Percentiles rank a stretch among this genome's conserved stretches.
Conservation (phyloP, 2,329 filamentous ascomycete species). For the Akanthomyces uredinophilus region DNA sequence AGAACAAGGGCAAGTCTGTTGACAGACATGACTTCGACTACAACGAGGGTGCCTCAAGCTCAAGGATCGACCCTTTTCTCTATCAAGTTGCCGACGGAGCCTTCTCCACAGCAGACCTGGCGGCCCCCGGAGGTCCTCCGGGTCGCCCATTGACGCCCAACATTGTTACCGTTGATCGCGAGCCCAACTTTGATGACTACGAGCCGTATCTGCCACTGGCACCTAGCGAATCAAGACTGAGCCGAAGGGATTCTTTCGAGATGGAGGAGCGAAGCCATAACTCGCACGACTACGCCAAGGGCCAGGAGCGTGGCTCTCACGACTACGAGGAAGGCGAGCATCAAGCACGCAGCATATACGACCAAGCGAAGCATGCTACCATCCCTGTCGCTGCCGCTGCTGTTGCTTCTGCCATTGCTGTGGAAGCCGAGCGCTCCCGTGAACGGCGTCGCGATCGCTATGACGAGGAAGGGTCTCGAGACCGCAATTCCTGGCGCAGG, state of each 20-base stretch:
- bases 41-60: constrained; percentile 23
- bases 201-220: constrained; percentile 25
- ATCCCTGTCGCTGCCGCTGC: constrained; percentile 43
- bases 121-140: constrained; percentile 36
- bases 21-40: constrained; percentile 7
- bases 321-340: constrained; percentile 36
- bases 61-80: constrained; percentile 52
- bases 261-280: constrained; percentile 27
- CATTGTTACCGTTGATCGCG: constrained; percentile 49
- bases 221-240: constrained; percentile 34
- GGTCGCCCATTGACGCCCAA: constrained; percentile 43
- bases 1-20: constrained; percentile 24
- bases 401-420: constrained; percentile 42
- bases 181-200: constrained; percentile 43
- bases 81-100: constrained; percentile 50
- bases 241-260: constrained; percentile 47
- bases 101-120: constrained; percentile 41
- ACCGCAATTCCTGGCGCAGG: constrained; percentile 25
- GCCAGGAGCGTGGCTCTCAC: constrained; percentile 20
- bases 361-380: constrained; percentile 44
- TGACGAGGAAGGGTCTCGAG: constrained; percentile 30
- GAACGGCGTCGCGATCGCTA: constrained; percentile 29
- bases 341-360: constrained; percentile 39
- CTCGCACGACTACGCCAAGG: constrained; percentile 21
- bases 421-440: constrained; percentile 35